These are phyloP conservation scores for Vaccinium darrowii DNA, from an alignment of 148 eudicot genomes.

Conservation along the genomic window DNA sequence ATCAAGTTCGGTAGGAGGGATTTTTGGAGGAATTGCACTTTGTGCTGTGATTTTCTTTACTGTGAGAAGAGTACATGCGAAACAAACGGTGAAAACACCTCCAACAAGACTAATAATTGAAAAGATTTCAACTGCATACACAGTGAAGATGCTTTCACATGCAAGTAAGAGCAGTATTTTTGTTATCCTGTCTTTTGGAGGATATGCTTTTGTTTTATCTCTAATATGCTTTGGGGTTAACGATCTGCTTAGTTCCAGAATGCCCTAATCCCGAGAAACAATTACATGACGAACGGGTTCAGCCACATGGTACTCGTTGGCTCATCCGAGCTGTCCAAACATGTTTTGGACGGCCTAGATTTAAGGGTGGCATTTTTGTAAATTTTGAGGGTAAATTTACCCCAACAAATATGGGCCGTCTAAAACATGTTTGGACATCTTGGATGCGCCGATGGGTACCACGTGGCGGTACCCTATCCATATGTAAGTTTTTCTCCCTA, in stretches of 20 bases:
- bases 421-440: no score
- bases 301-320: no score
- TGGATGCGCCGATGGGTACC: no score
- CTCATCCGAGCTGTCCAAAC: no score
- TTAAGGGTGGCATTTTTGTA: no score
- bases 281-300: no score
- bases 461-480: no score
- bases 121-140: conserved; percentile 50
- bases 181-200: neutral
- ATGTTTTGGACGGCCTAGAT: no score
- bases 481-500: no score
- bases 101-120: conserved; percentile 50
- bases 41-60: conserved; percentile 48
- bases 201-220: neutral
- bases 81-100: conserved; percentile 29
- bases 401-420: no score
- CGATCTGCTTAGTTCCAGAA: neutral
- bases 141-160: conserved; percentile 59
- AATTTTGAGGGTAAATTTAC: no score
- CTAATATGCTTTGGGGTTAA: neutral
- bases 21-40: conserved; percentile 48
- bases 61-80: conserved; percentile 33
- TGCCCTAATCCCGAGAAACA: neutral
- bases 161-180: conserved; percentile 59
- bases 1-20: conserved; percentile 63